Conservation (phyloP, 2,329 filamentous ascomycete genomes). For the Nemania bipapillata region DNA sequence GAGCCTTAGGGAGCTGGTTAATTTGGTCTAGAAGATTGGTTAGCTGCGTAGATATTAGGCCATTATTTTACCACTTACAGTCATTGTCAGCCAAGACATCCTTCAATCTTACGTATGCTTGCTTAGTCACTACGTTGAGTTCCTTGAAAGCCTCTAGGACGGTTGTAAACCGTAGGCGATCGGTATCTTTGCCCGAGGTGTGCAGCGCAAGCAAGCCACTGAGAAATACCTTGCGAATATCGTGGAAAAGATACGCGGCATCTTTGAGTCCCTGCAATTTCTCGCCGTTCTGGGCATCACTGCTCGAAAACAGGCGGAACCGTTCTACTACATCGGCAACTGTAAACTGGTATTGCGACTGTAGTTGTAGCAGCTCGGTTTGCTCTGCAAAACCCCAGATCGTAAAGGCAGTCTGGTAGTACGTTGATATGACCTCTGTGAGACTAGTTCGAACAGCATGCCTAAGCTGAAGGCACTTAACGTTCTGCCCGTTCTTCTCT, state of each 20-base stretch:
- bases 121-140: conserved; percentile 69
- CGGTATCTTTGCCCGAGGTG: conserved; percentile 78
- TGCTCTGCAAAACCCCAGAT: conserved; percentile 80
- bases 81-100: conserved; percentile 82
- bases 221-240: conserved; percentile 83
- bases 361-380: conserved; percentile 88
- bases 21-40: conserved; percentile 27
- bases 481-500: conserved; percentile 81
- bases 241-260: conserved; percentile 81
- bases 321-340: conserved; percentile 77
- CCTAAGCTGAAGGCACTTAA: conserved; percentile 83
- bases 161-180: conserved; percentile 80
- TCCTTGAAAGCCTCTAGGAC: conserved; percentile 79
- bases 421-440: conserved; percentile 74
- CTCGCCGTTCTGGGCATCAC: conserved; percentile 78
- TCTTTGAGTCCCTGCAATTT: conserved; percentile 84
- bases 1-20: conserved; percentile 65
- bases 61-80: conserved; percentile 61
- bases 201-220: conserved; percentile 90
- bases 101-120: conserved; percentile 73
- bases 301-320: conserved; percentile 70
- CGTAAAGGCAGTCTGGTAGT: conserved; percentile 74
- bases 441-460: conserved; percentile 78
- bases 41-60: neutral
- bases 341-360: conserved; percentile 86